A percentile compares a stretch with the other conserved stretches of the same genome.
These are phyloP conservation scores for Cajanus cajan DNA, from an alignment of 306 rosid species.

Conservation along the genomic window DNA sequence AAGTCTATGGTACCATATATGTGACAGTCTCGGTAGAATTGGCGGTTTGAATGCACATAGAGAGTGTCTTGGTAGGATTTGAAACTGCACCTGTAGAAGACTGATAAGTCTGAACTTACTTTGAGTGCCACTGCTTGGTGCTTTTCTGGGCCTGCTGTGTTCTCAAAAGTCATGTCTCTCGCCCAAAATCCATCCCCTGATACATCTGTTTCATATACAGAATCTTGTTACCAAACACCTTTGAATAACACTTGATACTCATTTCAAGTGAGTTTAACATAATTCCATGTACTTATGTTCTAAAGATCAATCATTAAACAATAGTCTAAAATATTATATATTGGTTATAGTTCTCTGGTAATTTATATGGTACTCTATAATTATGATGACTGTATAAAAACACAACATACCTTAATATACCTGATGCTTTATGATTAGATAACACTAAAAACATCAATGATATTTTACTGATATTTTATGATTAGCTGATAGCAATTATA, in stretches of 20 bases:
- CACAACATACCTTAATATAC: too few relatives aligned
- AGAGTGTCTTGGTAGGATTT: conserved; percentile 77
- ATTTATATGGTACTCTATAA: too few relatives aligned
- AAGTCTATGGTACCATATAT: conserved; percentile 60
- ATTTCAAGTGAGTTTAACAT: neutral
- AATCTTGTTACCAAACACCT: neutral
- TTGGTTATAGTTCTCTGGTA: too few relatives aligned
- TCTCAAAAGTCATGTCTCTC: conserved; percentile 68
- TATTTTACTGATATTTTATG: too few relatives aligned
- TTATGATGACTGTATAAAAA: too few relatives aligned
- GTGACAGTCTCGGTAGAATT: conserved; percentile 62
- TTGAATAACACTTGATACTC: neutral
- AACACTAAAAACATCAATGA: too few relatives aligned
- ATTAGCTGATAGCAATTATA: too few relatives aligned
- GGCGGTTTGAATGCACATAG: conserved; percentile 53
- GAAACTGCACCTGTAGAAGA: conserved; percentile 59
- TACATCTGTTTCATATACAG: conserved; percentile 42
- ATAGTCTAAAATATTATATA: too few relatives aligned
- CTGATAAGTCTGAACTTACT: conserved; percentile 52
- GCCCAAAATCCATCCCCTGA: conserved; percentile 85
- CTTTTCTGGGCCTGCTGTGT: conserved; percentile 63
- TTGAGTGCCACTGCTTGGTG: conserved; percentile 70
- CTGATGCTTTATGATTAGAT: too few relatives aligned
- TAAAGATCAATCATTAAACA: too few relatives aligned
- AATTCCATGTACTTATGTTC: too few relatives aligned